Evolutionary conservation across 805 yeast genomes (phyloP).

Genomic region (Saturnispora serradocipensis): DNA sequence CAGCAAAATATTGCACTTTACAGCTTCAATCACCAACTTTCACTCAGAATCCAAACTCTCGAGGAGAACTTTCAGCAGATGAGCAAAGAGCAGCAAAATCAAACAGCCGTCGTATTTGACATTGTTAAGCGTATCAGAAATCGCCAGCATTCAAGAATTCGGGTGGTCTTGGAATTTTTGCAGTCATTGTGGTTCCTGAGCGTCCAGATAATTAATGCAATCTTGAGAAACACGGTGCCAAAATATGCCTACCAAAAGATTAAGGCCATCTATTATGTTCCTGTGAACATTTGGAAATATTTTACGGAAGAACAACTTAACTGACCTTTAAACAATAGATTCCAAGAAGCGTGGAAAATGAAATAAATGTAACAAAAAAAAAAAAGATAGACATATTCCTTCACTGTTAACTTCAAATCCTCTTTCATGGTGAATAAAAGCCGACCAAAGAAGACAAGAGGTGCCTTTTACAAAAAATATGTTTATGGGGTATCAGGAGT

Average conservation of each 20-base stretch:
- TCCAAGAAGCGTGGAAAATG: background rate
- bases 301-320: background rate
- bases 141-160: background rate
- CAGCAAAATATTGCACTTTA: conserved; percentile 11
- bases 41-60: conserved; percentile 8
- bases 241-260: background rate
- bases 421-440: conserved; percentile 73
- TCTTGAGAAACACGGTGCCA: background rate
- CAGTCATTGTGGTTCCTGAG: background rate
- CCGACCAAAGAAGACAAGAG: conserved; percentile 74
- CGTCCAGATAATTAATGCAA: background rate
- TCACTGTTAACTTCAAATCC: background rate
- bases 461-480: conserved; percentile 65
- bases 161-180: conserved; percentile 1
- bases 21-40: conserved; percentile 9
- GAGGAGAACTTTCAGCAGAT: conserved; percentile 5
- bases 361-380: background rate
- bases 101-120: background rate
- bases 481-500: conserved; percentile 36
- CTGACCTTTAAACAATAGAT: background rate
- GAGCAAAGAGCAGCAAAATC: background rate
- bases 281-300: background rate
- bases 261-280: background rate
- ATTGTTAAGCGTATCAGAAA: background rate
- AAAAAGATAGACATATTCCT: background rate